Percentiles rank a stretch among this genome's conserved stretches.
Evolutionary conservation across 78 protist genomes (phyloP).

Genomic region (Guillardia theta): DNA sequence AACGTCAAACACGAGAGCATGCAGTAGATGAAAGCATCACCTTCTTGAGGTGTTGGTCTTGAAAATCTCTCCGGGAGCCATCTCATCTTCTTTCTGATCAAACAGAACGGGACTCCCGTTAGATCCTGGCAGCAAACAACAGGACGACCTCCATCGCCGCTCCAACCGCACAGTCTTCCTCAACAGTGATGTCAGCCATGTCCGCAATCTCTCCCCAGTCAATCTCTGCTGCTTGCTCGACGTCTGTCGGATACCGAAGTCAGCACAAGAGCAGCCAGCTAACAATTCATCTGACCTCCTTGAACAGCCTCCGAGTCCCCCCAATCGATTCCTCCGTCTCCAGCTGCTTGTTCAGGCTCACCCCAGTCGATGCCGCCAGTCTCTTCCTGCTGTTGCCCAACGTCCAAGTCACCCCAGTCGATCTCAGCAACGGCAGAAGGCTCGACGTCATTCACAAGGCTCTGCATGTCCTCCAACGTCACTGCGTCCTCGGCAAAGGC

Average conservation of each 20-base stretch:
- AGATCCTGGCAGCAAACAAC: no score
- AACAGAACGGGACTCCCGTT: no score
- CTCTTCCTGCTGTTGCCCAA: neutral
- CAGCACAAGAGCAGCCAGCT: neutral
- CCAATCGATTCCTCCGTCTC: neutral
- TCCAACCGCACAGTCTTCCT: neutral
- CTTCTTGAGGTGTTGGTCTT: neutral
- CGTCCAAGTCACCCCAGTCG: neutral
- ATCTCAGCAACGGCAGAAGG: neutral
- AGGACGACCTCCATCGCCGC: neutral
- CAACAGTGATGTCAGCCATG: neutral
- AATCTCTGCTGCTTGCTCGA: neutral
- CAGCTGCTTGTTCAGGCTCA: neutral
- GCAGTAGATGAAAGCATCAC: no score
- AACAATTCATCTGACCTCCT: neutral
- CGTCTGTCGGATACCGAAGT: neutral
- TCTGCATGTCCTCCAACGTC: neutral
- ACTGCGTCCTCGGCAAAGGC: conserved; percentile 30
- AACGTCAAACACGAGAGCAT: no score
- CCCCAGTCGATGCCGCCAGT: neutral
- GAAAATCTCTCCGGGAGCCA: neutral
- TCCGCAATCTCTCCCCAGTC: neutral
- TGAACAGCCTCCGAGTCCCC: neutral
- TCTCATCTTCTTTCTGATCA: neutral
- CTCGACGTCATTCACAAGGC: neutral